Conservation (phyloP, 2,329 filamentous ascomycete genomes). For the Beauveria asiatica region DNA sequence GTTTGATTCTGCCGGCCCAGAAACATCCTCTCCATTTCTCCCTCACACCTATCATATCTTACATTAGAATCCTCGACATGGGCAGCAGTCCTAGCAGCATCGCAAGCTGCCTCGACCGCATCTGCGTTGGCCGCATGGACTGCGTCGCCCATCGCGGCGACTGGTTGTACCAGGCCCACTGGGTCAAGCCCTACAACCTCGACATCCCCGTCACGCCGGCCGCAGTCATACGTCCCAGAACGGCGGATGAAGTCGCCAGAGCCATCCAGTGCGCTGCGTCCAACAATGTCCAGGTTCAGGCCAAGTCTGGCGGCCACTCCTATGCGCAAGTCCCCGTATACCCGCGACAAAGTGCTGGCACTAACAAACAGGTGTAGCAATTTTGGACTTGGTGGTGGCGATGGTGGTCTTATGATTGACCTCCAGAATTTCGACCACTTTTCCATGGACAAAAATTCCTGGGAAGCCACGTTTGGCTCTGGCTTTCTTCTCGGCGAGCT, state of each 20-base stretch:
- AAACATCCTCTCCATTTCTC: neutral
- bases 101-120: slow-evolving; percentile 34
- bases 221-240: slow-evolving; percentile 48
- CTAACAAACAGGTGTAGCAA: slow-evolving; percentile 21
- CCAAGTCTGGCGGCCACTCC: slow-evolving; percentile 56
- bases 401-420: slow-evolving; percentile 46
- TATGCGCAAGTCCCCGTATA: slow-evolving; percentile 41
- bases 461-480: slow-evolving; percentile 46
- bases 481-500: slow-evolving; percentile 45
- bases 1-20: neutral
- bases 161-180: slow-evolving; percentile 36
- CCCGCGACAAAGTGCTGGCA: too few species aligned
- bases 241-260: slow-evolving; percentile 43
- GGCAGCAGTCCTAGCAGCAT: slow-evolving; percentile 32
- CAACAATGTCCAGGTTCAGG: slow-evolving; percentile 46
- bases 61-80: slow-evolving; percentile 21
- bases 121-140: slow-evolving; percentile 32
- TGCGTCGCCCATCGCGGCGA: slow-evolving; percentile 40
- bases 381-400: slow-evolving; percentile 38
- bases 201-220: slow-evolving; percentile 40
- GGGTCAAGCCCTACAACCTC: slow-evolving; percentile 47
- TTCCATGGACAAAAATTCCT: slow-evolving; percentile 41
- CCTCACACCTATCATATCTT: neutral
- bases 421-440: slow-evolving; percentile 44
- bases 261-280: slow-evolving; percentile 49